Base-by-base conservation (phyloP, 768 basidiomycete genomes). In the Tubosaeta brunneosetosa region DNA sequence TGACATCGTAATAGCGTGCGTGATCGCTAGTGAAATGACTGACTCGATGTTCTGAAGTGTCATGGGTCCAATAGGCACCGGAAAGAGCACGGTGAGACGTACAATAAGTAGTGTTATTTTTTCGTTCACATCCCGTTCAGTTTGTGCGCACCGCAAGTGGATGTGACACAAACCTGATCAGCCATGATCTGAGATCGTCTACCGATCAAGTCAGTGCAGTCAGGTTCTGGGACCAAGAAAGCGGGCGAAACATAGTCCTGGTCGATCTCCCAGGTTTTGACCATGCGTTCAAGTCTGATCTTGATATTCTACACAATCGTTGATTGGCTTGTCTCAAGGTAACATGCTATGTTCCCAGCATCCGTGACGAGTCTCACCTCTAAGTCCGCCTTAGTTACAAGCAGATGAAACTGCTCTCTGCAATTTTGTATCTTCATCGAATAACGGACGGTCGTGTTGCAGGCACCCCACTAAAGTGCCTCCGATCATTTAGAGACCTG, bases 341-440 rank as follows among this genome's bases (percentile, higher is more conserved):
- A 22, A 22, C 22, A 3, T 22, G 3, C 22, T 3, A 22, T 22
- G 1, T 22, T 22, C 22, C 22, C n/a, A n/a, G n/a, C n/a, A n/a
- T n/a, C n/a, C n/a, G n/a, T n/a, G n/a, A n/a, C n/a, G 22, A 22
- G 22, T 1, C 22, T 22, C 22, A 22, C 22, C 22, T 22, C 22
- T 22, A 22, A 22, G 22, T 22, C 22, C 22, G 3, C n/a, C n/a
- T n/a, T n/a, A 63, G 59, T 31, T 61, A 61, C 40, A 38, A 32
- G 16, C 43, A 34, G 6, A 6, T 45, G 2, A 61, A 51, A 4
- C 32, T 50, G 13, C 61, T 76, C 2, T 57, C 68, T 11, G 72
- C 67, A 1, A 65, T 76, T 26, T 16, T 76, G n/a, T 76, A 74
- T 51, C 51, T 76, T 14, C 74, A 76, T 50, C 66, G 70, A 9